Percentiles rank a stretch among this genome's conserved stretches.
Evolutionary conservation across 257 asterid genomes (phyloP).

Genomic region (Nicotiana knightiana): DNA sequence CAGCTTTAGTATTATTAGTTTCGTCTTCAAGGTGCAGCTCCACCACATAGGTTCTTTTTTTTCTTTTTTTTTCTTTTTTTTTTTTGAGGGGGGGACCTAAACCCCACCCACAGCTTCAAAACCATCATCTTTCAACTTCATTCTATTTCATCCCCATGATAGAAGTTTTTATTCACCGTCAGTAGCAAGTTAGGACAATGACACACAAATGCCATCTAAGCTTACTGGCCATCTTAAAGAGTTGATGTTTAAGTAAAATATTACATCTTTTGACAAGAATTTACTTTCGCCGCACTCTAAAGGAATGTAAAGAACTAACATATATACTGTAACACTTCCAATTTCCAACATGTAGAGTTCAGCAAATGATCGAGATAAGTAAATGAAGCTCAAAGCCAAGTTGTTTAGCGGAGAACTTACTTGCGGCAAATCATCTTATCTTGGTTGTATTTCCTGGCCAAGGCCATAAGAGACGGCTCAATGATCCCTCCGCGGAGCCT

Average conservation of each 20-base stretch:
- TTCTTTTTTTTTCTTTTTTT: neutral
- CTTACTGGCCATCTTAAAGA: neutral
- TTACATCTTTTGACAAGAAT: neutral
- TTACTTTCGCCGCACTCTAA: neutral
- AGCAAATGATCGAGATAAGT: neutral
- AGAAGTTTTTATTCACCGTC: neutral
- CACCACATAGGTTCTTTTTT: neutral
- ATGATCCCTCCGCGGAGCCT: conserved; percentile 75
- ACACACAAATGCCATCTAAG: neutral
- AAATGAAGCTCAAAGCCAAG: neutral
- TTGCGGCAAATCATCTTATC: conserved; percentile 73
- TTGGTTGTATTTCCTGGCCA: conserved; percentile 66
- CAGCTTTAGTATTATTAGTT: neutral
- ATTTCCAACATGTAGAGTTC: neutral
- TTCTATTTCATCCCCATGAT: neutral
- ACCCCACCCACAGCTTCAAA: neutral
- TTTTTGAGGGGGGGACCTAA: neutral
- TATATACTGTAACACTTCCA: no score
- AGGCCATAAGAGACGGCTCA: conserved; percentile 61
- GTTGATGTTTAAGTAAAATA: neutral
- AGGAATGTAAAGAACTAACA: neutral
- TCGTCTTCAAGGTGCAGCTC: neutral
- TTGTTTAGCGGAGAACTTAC: conserved; percentile 20
- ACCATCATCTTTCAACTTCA: neutral
- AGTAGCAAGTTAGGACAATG: neutral